Conservation (phyloP, 352 stramenopile species). For the Pseudoperonospora humuli region DNA sequence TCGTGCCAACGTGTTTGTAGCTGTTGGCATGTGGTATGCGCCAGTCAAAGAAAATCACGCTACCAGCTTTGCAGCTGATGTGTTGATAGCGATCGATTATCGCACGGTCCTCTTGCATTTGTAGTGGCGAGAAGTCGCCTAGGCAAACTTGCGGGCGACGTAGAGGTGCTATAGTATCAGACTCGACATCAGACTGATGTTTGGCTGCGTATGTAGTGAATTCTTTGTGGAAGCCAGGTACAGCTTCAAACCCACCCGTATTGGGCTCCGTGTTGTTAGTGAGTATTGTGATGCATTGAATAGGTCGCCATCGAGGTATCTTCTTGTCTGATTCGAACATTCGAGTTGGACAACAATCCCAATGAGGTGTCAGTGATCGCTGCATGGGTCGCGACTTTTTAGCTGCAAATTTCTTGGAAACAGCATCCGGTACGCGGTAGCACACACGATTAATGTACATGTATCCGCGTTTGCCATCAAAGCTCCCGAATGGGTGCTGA, state of each 20-base stretch:
- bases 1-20: slow-evolving; percentile 52
- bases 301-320: slow-evolving; percentile 75
- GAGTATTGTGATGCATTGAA: slow-evolving; percentile 85
- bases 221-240: slow-evolving; percentile 80
- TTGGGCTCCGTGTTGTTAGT: slow-evolving; percentile 56
- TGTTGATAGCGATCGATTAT: slow-evolving; percentile 70
- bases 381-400: slow-evolving; percentile 81
- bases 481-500: slow-evolving; percentile 59
- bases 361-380: slow-evolving; percentile 78
- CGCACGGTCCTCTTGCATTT: slow-evolving; percentile 71
- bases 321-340: slow-evolving; percentile 69
- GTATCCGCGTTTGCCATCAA: slow-evolving; percentile 65
- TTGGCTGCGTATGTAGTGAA: slow-evolving; percentile 57
- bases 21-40: slow-evolving; percentile 84
- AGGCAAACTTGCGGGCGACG: slow-evolving; percentile 68
- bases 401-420: slow-evolving; percentile 48
- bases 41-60: slow-evolving; percentile 86
- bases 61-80: slow-evolving; percentile 53
- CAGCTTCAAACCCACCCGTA: slow-evolving; percentile 82
- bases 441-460: slow-evolving; percentile 87
- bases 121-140: slow-evolving; percentile 82
- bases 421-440: slow-evolving; percentile 62
- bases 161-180: slow-evolving; percentile 9
- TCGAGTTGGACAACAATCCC: slow-evolving; percentile 79
- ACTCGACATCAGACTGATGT: slow-evolving; percentile 8